Base-by-base conservation (phyloP, 495 filamentous ascomycete genomes). In the Hapsidospora chrysogenum region DNA sequence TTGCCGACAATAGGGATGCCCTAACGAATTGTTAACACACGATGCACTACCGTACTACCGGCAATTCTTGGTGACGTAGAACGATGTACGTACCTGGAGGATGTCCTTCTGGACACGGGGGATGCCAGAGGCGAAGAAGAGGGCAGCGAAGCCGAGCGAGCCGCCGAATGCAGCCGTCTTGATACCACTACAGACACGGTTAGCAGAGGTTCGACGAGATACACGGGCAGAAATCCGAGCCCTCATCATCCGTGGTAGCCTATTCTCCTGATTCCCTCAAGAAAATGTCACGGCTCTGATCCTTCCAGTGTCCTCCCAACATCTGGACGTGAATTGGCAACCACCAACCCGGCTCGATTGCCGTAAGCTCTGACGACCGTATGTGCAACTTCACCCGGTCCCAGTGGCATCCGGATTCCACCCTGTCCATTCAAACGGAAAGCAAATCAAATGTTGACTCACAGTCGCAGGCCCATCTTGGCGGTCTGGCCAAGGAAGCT, bases 91-190 rank as follows among this genome's bases (percentile, higher is more conserved):
- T 46, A 55, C 57, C 50, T 48, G 48, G n/a, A 68, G 54, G 48
- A 77, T 64, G 41, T 77, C 72, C 14, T 46, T 38, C 46, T 63
- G 48, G 38, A 77, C 57, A 21, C 48, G 45, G 28, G 72, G 72
- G 18, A 77, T 65, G 36, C 68, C 71, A 17, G 68, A 70, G 48
- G 71, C 65, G 51, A 61, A 71, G 60, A 56, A 74, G 42, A 77
- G 57, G 37, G 68, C 62, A 45, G 61, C 58, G 46, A 74, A 58
- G 37, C 70, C 61, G 31, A 62, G 70, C 23, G 66, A 62, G 28
- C 56, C 63, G 36, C 68, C 70, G 48, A 74, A 72, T 9, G 51
- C 50, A 32, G 47, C 63, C 8, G 53, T 43, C 30, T 60, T 63
- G 25, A 55, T 31, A 31, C 55, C 64, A 23, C 70, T 74, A 29